Evolutionary conservation across 768 basidiomycete genomes (phyloP).

Genomic region (Lactarius quietus): DNA sequence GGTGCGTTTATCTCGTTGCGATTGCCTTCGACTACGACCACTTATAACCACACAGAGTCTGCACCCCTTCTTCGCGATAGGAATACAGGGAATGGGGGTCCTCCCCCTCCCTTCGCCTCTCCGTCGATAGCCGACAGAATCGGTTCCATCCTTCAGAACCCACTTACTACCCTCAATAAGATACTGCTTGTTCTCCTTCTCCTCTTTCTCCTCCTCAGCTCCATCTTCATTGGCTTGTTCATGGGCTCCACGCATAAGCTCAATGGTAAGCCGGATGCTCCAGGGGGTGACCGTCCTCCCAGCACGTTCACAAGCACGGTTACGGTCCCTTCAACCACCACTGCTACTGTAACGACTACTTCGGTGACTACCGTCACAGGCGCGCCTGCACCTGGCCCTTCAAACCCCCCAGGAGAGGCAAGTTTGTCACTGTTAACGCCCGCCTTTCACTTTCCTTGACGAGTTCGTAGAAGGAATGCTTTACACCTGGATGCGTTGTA

Average conservation of each 20-base stretch:
- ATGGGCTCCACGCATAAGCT: conserved; percentile 83
- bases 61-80: conserved; percentile 59
- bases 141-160: conserved; percentile 61
- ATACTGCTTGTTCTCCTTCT: conserved; percentile 73
- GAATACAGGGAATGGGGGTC: conserved; percentile 40
- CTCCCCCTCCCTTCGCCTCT: conserved; percentile 30
- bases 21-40: background rate
- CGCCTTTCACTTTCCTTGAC: background rate
- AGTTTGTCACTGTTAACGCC: background rate
- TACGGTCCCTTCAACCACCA: conserved; percentile 36
- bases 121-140: conserved; percentile 46
- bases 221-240: conserved; percentile 91
- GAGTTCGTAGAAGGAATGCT: conserved; percentile 55
- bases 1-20: conserved; percentile 11
- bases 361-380: conserved; percentile 34
- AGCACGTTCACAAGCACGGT: conserved; percentile 41
- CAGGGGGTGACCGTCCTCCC: conserved; percentile 38
- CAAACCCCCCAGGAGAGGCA: conserved; percentile 46
- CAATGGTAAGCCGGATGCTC: conserved; percentile 43
- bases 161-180: conserved; percentile 80
- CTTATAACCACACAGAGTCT: conserved; percentile 44
- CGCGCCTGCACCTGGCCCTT: conserved; percentile 36
- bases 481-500: conserved; percentile 74
- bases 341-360: conserved; percentile 39
- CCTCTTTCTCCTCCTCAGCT: conserved; percentile 73